Evolutionary conservation across 371 early-diverging fungal species (phyloP).

Genomic region (Zychaea mexicana): DNA sequence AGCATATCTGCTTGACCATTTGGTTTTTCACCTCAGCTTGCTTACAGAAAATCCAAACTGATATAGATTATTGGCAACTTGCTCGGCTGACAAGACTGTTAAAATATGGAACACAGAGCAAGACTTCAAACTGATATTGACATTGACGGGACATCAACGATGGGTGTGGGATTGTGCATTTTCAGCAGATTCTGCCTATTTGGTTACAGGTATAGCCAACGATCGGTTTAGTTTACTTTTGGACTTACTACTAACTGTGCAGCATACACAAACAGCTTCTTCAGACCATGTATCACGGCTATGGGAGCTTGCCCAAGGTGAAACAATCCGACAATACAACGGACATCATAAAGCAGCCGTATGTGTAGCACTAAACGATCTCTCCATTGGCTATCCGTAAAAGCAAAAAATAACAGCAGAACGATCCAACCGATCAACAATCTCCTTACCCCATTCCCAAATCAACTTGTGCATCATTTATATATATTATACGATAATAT

Average conservation of each 20-base stretch:
- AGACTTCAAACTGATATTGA: constrained; percentile 71
- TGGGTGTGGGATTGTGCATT: constrained; percentile 97
- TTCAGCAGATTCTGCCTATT: constrained; percentile 89
- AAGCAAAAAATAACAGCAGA: neutral
- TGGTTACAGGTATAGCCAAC: constrained; percentile 71
- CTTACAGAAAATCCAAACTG: too few relatives aligned
- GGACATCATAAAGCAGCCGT: constrained; percentile 92
- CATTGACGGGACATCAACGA: constrained; percentile 81
- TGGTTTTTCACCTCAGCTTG: too few relatives aligned
- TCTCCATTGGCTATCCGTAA: constrained; percentile 53
- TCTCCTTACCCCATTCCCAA: too few relatives aligned
- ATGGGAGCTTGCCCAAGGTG: constrained; percentile 86
- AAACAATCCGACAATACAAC: constrained; percentile 86
- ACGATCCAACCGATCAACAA: too few relatives aligned
- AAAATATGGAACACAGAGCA: constrained; percentile 73
- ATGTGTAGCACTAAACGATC: constrained; percentile 90
- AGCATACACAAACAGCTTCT: constrained; percentile 54
- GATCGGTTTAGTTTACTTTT: neutral
- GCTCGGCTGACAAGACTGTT: constrained; percentile 85
- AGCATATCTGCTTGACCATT: too few relatives aligned
- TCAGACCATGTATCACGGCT: constrained; percentile 88
- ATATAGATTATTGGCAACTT: constrained; percentile 76
- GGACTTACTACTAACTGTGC: neutral
- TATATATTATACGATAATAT: too few relatives aligned
- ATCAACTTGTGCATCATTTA: too few relatives aligned